Conservation (phyloP, 176 grass and related monocot species). For the Musa schizocarpa region DNA sequence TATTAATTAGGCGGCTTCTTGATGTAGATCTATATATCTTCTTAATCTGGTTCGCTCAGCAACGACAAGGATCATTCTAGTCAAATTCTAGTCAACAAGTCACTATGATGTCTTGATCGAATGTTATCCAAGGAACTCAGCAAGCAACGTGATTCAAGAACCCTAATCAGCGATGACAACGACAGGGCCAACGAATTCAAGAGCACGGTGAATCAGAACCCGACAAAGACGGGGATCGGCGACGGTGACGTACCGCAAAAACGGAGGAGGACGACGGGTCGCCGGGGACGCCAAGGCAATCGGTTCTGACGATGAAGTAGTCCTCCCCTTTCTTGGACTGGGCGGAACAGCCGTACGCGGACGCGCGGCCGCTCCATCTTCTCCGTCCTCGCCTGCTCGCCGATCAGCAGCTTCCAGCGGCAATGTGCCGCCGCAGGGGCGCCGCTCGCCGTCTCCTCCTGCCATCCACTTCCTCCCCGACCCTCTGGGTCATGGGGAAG, state of each 20-base stretch:
- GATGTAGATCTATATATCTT: too few species aligned
- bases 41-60: too few species aligned
- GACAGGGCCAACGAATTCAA: too few species aligned
- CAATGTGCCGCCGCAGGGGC: conserved; percentile 22
- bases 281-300: conserved; percentile 43
- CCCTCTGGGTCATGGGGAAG: background rate
- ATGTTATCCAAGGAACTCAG: background rate
- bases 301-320: conserved; percentile 77
- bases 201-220: too few species aligned
- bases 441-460: conserved; percentile 13
- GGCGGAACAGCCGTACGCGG: conserved; percentile 64
- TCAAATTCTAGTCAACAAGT: background rate
- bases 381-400: conserved; percentile 46
- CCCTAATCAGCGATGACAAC: background rate
- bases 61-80: too few species aligned
- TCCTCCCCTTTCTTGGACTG: conserved; percentile 96
- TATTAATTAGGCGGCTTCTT: too few species aligned
- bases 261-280: conserved; percentile 53
- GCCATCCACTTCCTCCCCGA: conserved; percentile 3
- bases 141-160: background rate
- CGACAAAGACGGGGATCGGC: too few species aligned
- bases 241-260: conserved; percentile 43
- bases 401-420: conserved; percentile 67
- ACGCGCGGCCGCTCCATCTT: conserved; percentile 45
- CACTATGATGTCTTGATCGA: background rate